Evolutionary conservation across 768 basidiomycete species (phyloP), one percentile per base, ranked within the genome.

Genomic region (Leccinellum rugosiceps): DNA sequence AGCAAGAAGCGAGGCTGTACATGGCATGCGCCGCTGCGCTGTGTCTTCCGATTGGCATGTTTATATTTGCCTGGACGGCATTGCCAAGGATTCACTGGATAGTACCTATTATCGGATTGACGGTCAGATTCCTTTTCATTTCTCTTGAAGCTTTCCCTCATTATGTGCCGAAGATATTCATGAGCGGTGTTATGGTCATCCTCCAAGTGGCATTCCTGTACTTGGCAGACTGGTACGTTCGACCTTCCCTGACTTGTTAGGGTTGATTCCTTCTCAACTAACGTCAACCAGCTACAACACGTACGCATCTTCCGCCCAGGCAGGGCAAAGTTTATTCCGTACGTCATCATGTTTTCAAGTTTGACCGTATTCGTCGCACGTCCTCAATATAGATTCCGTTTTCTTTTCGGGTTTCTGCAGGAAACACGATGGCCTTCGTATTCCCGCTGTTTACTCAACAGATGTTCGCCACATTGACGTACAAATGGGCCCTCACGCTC

Each of bases 21-120:
- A 64, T 74, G 17, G 77, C 83, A 26, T 84, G 85, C 65, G 65
- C 75, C 23, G 83, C 82, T 1, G 83, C 77, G 0, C 48, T 87
- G 19, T 66, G 82, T 7, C 72, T 86, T 56, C 85, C 86, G 0
- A 58, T 75, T 2, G 79, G 79, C 30, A 83, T 87, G 78, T 83
- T 88, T 68, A 81, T 89, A 17, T 90, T 84, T 62, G 87, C 85
- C 0, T 89, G 86, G 83, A 83, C 85, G 21, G 80, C 83, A 14
- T 83, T 78, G 55, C 63, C 79, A 0, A 63, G 58, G 3, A 75
- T 88, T 13, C 82, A 78, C 50, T 90, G 88, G 88, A 80, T 86
- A 14, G 83, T 15, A 2, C 65, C 69, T 2, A 26, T 60, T n/a
- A 43, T 63, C n/a, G 69, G 67, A 56, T 15, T 69, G 38, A 63